Evolutionary conservation across 495 filamentous ascomycete genomes (phyloP), one percentile per base, ranked within the genome.

Genomic region (Staphylotrichum longicolle): DNA sequence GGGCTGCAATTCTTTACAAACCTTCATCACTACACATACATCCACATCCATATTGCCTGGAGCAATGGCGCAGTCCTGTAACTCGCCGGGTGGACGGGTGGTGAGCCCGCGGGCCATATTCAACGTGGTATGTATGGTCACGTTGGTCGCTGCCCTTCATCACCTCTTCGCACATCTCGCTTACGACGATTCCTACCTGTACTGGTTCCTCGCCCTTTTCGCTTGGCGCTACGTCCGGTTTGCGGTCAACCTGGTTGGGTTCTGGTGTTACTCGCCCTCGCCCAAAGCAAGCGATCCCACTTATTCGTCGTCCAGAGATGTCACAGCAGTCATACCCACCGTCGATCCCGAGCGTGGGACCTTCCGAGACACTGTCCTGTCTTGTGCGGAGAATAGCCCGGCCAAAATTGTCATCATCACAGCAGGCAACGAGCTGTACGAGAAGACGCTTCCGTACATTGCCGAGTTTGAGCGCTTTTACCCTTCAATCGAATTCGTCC

Each of bases 311-410:
- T 51, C 67, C 15, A 64, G 47, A 9, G 79, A 85, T 64, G 81
- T 84, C 63, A 83, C 82, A 3, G 78, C 83, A 49, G 77, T 85
- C 48, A 68, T 85, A 32, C 82, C 83, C 1, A 83, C 80, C n/a
- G 72, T 83, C 33, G 72, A 80, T 47, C 71, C 72, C 1, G 30
- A 55, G 0, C 68, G 67, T n/a, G 42, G n/a, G 0, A 64, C 70
- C 40, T 79, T 80, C 54, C 41, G 46, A 12, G 70, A 74, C 14
- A 75, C 72, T 33, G 30, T 81, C 8, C 30, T 37, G 3, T 68
- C 69, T 0, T 71, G 73, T 27, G 63, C 75, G 5, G 14, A 50
- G 0, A 78, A 76, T 58, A 6, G 39, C 4, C 77, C 77, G 5
- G 58, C 57, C 4, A 61, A 58, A 11, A 69, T 82, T 56, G 64